These are phyloP conservation scores for Staphylotrichum tortipilum DNA, from an alignment of 495 filamentous ascomycete genomes.

Conservation along the genomic window DNA sequence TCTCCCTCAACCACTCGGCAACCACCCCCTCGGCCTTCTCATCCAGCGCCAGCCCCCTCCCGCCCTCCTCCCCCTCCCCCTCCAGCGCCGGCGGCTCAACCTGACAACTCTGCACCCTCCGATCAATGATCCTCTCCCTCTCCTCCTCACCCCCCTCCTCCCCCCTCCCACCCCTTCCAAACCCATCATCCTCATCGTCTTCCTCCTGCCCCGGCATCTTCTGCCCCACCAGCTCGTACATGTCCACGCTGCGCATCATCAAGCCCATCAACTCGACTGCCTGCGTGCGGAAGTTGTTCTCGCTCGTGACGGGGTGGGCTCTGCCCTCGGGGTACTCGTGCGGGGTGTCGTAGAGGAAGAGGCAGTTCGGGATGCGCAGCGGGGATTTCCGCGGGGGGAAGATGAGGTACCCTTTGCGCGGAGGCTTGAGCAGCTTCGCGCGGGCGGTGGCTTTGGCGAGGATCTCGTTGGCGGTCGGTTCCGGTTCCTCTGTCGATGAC, in stretches of 20 bases:
- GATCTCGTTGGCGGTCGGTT: neutral
- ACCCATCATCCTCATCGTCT: slow-evolving; percentile 10
- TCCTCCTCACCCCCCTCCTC: neutral
- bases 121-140: neutral
- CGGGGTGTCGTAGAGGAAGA: slow-evolving; percentile 27
- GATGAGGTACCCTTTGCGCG: slow-evolving; percentile 20
- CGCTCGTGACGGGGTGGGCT: too few species aligned
- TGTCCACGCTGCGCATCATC: slow-evolving; percentile 33
- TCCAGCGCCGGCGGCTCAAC: neutral
- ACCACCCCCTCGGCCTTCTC: slow-evolving; percentile 12
- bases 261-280: slow-evolving; percentile 25
- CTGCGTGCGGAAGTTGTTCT: slow-evolving; percentile 29
- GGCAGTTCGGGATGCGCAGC: slow-evolving; percentile 28
- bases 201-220: slow-evolving; percentile 15
- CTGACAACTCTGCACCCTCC: slow-evolving; percentile 5
- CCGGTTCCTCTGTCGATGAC: neutral
- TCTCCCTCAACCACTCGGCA: slow-evolving; percentile 23
- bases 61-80: slow-evolving; percentile 1
- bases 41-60: slow-evolving; percentile 8
- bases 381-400: slow-evolving; percentile 31
- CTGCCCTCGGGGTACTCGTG: neutral
- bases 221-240: slow-evolving; percentile 24
- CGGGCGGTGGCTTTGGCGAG: neutral
- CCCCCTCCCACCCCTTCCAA: neutral
- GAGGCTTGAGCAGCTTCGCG: slow-evolving; percentile 6